These are phyloP conservation scores for Trichoderma citrinoviride DNA, from an alignment of 2,329 filamentous ascomycete genomes.

Conservation along the genomic window DNA sequence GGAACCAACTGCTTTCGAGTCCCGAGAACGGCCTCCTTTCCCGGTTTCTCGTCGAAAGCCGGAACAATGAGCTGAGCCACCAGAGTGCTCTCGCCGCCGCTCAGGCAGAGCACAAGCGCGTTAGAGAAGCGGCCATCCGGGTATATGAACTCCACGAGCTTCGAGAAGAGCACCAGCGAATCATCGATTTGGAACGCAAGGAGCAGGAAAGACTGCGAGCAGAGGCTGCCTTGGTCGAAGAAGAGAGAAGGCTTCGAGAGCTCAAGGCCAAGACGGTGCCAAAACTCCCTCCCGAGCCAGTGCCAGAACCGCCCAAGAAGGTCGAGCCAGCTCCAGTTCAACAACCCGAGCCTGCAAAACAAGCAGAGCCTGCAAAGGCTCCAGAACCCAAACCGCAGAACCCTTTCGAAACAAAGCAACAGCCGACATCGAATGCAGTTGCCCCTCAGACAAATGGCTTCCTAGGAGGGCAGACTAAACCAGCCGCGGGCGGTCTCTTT, in stretches of 20 bases:
- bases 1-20: conserved; percentile 41
- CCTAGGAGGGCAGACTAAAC: conserved; percentile 28
- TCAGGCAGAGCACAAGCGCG: conserved; percentile 63
- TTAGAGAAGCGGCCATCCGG: conserved; percentile 52
- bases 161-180: conserved; percentile 44
- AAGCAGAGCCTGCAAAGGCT: conserved; percentile 12
- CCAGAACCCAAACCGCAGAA: conserved; percentile 26
- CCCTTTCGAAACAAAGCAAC: neutral
- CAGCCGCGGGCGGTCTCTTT: conserved; percentile 26
- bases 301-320: conserved; percentile 31
- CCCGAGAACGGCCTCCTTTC: conserved; percentile 51
- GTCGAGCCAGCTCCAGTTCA: conserved; percentile 22
- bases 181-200: conserved; percentile 44
- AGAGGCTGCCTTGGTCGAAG: conserved; percentile 46
- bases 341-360: neutral
- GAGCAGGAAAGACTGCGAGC: conserved; percentile 47
- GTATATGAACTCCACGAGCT: conserved; percentile 49
- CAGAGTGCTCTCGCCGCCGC: conserved; percentile 64
- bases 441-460: conserved; percentile 25
- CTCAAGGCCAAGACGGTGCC: conserved; percentile 47
- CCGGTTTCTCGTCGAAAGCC: conserved; percentile 59
- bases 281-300: conserved; percentile 41
- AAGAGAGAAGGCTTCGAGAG: conserved; percentile 49
- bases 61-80: conserved; percentile 62
- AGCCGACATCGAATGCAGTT: conserved; percentile 16